Evolutionary conservation across 2,329 filamentous ascomycete species (phyloP).

Genomic region (Fusarium sp.): DNA sequence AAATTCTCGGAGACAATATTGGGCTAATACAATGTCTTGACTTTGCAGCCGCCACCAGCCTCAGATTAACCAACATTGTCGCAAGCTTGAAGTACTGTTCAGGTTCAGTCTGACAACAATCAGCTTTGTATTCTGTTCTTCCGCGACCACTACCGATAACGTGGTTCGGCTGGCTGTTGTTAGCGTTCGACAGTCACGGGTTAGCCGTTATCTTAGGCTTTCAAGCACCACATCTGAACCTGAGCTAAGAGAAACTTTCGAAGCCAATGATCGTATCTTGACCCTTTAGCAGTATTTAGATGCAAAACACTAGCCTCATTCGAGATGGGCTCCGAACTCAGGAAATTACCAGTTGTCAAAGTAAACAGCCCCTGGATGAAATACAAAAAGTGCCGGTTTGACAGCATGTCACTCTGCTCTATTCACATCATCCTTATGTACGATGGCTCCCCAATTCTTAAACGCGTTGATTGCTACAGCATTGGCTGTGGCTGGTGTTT

Average conservation of each 20-base stretch:
- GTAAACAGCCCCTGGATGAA: neutral
- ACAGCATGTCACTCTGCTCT: neutral
- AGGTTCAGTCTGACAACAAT: neutral
- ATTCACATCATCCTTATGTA: neutral
- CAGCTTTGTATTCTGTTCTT: neutral
- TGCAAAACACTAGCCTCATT: neutral
- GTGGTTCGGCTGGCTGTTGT: neutral
- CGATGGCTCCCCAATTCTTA: neutral
- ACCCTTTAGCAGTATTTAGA: neutral
- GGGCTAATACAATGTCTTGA: neutral
- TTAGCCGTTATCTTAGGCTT: neutral
- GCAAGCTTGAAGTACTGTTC: accelerated
- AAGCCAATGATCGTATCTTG: neutral
- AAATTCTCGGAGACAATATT: neutral
- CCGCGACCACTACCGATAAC: neutral
- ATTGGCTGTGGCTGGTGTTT: neutral
- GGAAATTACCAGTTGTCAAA: neutral
- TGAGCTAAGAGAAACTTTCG: neutral
- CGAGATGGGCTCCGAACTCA: neutral
- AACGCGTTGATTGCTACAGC: neutral
- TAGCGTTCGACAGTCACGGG: neutral
- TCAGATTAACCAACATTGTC: neutral
- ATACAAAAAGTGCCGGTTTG: neutral
- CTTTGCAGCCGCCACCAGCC: neutral
- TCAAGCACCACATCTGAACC: neutral